Evolutionary conservation across 805 yeast genomes (phyloP), one percentile per base, ranked within the genome.

Genomic region (Candida orba): DNA sequence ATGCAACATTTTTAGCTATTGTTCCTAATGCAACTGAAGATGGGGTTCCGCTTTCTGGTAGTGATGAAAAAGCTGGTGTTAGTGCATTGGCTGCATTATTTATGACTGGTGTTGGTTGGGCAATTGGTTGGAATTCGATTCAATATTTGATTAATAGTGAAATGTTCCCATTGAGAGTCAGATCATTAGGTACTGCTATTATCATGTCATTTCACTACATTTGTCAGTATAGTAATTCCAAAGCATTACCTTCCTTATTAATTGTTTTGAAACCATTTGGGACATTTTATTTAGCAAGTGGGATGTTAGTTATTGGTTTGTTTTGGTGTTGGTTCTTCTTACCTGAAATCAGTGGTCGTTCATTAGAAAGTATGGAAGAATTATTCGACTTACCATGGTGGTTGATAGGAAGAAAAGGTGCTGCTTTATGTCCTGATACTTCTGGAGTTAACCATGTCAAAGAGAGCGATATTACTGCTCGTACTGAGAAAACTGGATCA

Each of bases 71-170:
- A 5, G 78, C 78, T 3, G 64, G 74, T 30, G 57, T 63, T 40
- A 76, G 65, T 40, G 81, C 80, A 8, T 56, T 76, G 51, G 78
- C 78, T 1, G 68, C 75, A 39, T 52, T 77, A 24, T 76, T 63
- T 51, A 51, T 76, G 32, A 64, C 69, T 29, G 81, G 81, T 51
- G 64, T 68, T 20, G 80, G 79, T 32, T 77, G 81, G 82, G 71
- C 78, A 29, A 56, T 76, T 59, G 81, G 81, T 32, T 77, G 75
- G 71, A 77, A 77, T 59, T 64, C 76, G 0, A 63, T 75, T 39
- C 81, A 76, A 55, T 76, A 76, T 53, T 63, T 76, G 50, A 59
- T 76, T 51, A 75, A 75, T 46, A 67, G 81, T 4, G 82, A 77
- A 53, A 66, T 77, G 42, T 68, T 76, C 54, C 81, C 81, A 20